A percentile compares a stretch with the other conserved stretches of the same genome.
Evolutionary conservation across 139 green algal genomes (phyloP).

Genomic region (Coccomyxa sp.): DNA sequence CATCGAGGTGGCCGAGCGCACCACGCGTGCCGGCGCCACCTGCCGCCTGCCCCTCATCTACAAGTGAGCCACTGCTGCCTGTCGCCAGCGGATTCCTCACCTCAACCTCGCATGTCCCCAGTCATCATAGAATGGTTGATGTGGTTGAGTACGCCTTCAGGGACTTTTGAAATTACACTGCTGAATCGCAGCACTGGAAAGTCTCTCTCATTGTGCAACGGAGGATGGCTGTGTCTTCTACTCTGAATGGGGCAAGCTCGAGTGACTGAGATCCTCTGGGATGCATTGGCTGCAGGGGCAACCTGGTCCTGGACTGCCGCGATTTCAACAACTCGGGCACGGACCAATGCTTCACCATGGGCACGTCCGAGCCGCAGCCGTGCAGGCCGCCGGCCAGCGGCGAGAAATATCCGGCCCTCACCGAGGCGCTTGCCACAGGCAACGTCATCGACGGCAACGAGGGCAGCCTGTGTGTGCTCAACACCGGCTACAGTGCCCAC

Average conservation of each 20-base stretch:
- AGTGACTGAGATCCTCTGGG: too few relatives aligned
- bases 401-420: neutral
- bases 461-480: neutral
- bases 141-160: too few relatives aligned
- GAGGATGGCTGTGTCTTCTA: too few relatives aligned
- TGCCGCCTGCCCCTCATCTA: neutral
- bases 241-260: too few relatives aligned
- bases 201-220: too few relatives aligned
- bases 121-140: too few relatives aligned
- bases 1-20: neutral
- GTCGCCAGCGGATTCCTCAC: too few relatives aligned
- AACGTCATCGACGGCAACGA: neutral
- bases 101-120: too few relatives aligned
- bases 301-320: neutral
- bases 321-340: neutral
- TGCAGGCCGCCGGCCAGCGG: neutral
- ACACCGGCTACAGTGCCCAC: neutral
- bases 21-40: too few relatives aligned
- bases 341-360: neutral
- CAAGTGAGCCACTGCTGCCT: neutral
- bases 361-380: neutral
- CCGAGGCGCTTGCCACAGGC: neutral
- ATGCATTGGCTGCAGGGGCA: neutral
- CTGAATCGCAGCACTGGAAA: too few relatives aligned
- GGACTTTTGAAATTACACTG: too few relatives aligned